Base-by-base conservation (phyloP, 176 grass and related monocot genomes). In the Alloteropsis semialata region DNA sequence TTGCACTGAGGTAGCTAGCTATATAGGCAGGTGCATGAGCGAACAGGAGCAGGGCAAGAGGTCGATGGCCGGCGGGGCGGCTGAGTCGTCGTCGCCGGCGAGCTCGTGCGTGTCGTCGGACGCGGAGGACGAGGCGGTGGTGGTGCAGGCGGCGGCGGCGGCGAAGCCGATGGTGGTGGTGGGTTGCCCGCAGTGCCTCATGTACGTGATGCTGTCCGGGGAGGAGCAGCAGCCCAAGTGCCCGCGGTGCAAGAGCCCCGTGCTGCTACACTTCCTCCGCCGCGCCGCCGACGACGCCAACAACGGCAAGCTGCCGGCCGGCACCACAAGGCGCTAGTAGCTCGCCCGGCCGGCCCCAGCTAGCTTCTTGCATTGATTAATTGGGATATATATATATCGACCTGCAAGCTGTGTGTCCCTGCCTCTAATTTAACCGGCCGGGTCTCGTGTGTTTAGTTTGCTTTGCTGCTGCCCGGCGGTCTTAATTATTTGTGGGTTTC, bases 21-120 rank as follows among this genome's bases (percentile, higher is more conserved):
- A 2, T n/a, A 24, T 10, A 36, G 34, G 34, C 34, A 36, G 65
- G 65, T 22, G 76, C 48, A 59, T 58, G 71, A 85, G 77, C 69
- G 39, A 11, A 10, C 3, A 48, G 45, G 14, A 53, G 58, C 45
- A 44, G 29, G 22, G 17, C 36, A 73, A 67, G 82, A 69, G 64
- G 29, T 37, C 45, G 71, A 82, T 82, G 83, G 53, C 53, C 45
- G 58, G 73, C 6, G 39, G 39, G 41, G 76, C 55, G 41, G 84
- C 11, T 11, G 79, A 83, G 73, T 93, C 91, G 15, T 88, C 91
- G 79, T 93, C 91, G 12, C 92, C 92, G 25, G 82, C 92, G 74
- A 94, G 92, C 88, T 94, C 92, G 61, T 94, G 92, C 62, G 92
- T 94, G 69, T 94, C 92, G 13, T 94, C 88, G 55, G 92, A 94